Evolutionary conservation across 768 basidiomycete species (phyloP), one percentile per base, ranked within the genome.

Genomic region (Boletus barrowsii): DNA sequence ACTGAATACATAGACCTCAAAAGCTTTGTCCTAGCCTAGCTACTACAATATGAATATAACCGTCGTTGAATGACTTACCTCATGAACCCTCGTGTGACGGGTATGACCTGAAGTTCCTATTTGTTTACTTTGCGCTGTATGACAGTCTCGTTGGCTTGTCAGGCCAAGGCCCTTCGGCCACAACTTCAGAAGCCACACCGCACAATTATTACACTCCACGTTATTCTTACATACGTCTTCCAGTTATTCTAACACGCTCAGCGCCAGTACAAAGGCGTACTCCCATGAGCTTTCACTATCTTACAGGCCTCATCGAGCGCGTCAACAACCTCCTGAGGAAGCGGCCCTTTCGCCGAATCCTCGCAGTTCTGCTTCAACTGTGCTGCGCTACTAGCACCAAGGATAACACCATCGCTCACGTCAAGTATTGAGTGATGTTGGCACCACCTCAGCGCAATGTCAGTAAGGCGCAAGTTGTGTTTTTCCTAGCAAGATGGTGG

Each of bases 371-470:
- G 68, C 56, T 76, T 64, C 47, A 81, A 54, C 58, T 82, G 80
- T 3, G 59, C 66, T 5, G 66, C 69, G n/a, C 74, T 77, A 59
- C 74, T 76, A 6, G 79, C 79, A 3, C 79, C 81, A 6, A 81
- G 59, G 49, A 82, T 78, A 13, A 81, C 64, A 3, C 79, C 81
- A 51, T 81, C 80, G 26, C 56, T 47, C 1, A 68, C 67, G 32
- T 60, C 74, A 46, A 85, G 62, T 3, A 71, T 53, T 7, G 79
- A 80, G 56, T 86, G 83, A 53, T 85, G 77, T 49, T 83, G 79
- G 47, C 79, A 72, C 84, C 84, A 86, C n/a, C 84, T 74, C 44
- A 84, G 68, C 1, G 83, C 81, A 4, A 83, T 74, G 66, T 85
- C 82, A 3, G 76, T 72, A 52, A 83, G 68, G 0, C 76, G 75